These are phyloP conservation scores for Grosmannia huntii DNA, from an alignment of 2,329 filamentous ascomycete species.

Conservation along the genomic window DNA sequence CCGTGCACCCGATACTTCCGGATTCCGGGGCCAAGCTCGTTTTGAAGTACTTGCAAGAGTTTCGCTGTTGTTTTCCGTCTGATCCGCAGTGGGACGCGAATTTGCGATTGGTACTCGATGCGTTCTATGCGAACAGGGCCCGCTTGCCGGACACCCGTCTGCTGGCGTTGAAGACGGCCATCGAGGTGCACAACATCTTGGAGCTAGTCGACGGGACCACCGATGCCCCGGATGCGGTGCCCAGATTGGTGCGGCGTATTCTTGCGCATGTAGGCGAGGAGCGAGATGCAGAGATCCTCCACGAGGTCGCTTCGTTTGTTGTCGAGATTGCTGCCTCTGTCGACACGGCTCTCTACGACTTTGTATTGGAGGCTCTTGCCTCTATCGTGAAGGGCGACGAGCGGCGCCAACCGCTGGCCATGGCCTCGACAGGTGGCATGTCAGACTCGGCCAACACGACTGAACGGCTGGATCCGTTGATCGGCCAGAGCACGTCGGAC, in stretches of 20 bases:
- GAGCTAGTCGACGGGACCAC: slow-evolving; percentile 33
- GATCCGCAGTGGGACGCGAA: slow-evolving; percentile 56
- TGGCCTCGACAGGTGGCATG: background rate
- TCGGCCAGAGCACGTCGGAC: slow-evolving; percentile 48
- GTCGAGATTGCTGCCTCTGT: slow-evolving; percentile 50
- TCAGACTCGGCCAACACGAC: slow-evolving; percentile 16
- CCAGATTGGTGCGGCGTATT: slow-evolving; percentile 46
- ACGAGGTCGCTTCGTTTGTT: slow-evolving; percentile 51
- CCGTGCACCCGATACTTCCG: slow-evolving; percentile 47
- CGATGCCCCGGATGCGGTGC: slow-evolving; percentile 44
- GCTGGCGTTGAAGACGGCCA: slow-evolving; percentile 46
- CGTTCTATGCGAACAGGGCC: slow-evolving; percentile 49
- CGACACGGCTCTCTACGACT: slow-evolving; percentile 44
- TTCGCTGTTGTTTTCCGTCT: slow-evolving; percentile 59
- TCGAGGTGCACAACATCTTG: slow-evolving; percentile 45
- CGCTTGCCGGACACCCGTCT: slow-evolving; percentile 51
- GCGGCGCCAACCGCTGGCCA: slow-evolving; percentile 24
- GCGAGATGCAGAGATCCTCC: slow-evolving; percentile 49
- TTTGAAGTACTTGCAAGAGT: slow-evolving; percentile 54
- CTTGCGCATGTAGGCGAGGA: slow-evolving; percentile 50
- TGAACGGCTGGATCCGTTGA: slow-evolving; percentile 16
- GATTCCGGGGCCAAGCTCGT: slow-evolving; percentile 52
- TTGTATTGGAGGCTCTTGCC: slow-evolving; percentile 40
- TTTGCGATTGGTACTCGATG: slow-evolving; percentile 43
- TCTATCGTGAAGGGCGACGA: slow-evolving; percentile 37